These are phyloP conservation scores for Lantana camara DNA, from an alignment of 257 asterid species.

Conservation along the genomic window DNA sequence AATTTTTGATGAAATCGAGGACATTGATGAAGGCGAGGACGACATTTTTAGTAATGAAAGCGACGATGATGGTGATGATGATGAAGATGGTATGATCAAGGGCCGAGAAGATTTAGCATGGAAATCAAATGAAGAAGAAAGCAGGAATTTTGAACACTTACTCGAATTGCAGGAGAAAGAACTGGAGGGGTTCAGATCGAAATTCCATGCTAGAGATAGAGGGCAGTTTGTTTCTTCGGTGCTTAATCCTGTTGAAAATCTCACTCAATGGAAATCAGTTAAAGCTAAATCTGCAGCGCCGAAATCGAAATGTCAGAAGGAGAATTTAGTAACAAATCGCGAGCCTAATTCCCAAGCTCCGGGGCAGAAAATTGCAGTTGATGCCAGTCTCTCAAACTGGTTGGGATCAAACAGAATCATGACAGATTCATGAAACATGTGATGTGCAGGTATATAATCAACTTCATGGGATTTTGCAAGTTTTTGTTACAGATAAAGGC, in stretches of 20 bases:
- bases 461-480: background rate
- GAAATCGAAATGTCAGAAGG: constrained; percentile 42
- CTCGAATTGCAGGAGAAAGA: constrained; percentile 19
- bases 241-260: constrained; percentile 76
- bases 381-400: constrained; percentile 70
- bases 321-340: constrained; percentile 33
- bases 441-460: background rate
- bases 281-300: constrained; percentile 45
- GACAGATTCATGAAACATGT: background rate
- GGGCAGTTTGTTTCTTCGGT: constrained; percentile 38
- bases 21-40: constrained; percentile 38
- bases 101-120: constrained; percentile 18
- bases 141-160: background rate
- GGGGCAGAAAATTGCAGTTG: constrained; percentile 39
- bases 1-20: constrained; percentile 40
- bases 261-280: constrained; percentile 66
- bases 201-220: constrained; percentile 26
- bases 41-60: constrained; percentile 9
- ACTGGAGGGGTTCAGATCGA: constrained; percentile 25
- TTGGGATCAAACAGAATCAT: constrained; percentile 18
- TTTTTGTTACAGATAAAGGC: background rate
- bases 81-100: constrained; percentile 10
- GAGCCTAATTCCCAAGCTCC: constrained; percentile 15
- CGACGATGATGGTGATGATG: background rate
- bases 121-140: constrained; percentile 21